Evolutionary conservation across 495 filamentous ascomycete species (phyloP), one percentile per base, ranked within the genome.

Genomic region (Trichoderma erinaceum): DNA sequence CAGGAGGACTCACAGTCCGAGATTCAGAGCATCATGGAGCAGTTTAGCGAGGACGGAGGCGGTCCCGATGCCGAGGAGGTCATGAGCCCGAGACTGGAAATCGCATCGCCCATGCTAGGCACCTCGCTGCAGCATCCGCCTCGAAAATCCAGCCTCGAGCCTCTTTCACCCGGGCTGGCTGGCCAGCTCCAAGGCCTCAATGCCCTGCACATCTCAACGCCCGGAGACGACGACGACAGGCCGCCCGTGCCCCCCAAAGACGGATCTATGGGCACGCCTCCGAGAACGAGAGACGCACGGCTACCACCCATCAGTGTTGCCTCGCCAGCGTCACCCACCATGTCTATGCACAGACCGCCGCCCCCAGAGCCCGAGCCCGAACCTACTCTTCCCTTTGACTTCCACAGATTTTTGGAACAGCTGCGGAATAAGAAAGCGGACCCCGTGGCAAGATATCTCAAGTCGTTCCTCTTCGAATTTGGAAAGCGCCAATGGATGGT

Each of bases 401-500:
- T 99, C 73, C 96, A 98, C 78, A 86, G 95, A 8, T 99, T 99
- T 73, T 78, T 99, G 66, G 94, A 97, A 73, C 95, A 99, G 74
- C 82, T 99, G 35, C 88, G 95, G 66, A 93, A 98, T 77, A 89
- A 93, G 64, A 97, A 94, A 27, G 96, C 95, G 21, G 95, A 99
- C 72, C 96, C 95, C 6, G 94, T 99, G 2, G 96, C 95, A 15
- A 91, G 92, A 70, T 99, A 96, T 75, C 85, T 99, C 23, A 89
- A 93, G 61, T 97, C 94, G 7, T 99, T 99, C 74, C 81, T 99
- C 15, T 83, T 86, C 44, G 95, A 98, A 76, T 99, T 99, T 79
- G 92, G 89, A 13, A 99, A 99, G 79, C 91, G 92, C 71, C 96
- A 97, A 77, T 99, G 95, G 95, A 96, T 96, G 93, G 95, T 96